These are phyloP conservation scores for Leccinum incarnatum DNA, from an alignment of 768 basidiomycete species.

Conservation along the genomic window DNA sequence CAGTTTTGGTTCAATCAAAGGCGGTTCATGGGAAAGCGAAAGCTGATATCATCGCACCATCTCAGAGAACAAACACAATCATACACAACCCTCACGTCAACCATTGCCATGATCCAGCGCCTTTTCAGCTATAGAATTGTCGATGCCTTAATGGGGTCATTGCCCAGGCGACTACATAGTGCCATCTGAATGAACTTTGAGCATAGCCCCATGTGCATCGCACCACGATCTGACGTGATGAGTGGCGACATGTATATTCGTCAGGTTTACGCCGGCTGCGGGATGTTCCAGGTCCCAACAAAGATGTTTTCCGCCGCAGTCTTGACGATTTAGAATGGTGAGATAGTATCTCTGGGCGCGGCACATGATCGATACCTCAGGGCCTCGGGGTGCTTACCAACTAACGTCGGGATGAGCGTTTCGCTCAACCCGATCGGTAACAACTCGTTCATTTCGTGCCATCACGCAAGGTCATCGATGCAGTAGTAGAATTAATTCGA, in stretches of 20 bases:
- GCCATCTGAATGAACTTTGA: background rate
- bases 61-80: background rate
- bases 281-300: background rate
- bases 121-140: background rate
- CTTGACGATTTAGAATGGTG: background rate
- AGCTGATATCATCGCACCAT: background rate
- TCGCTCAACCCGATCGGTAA: background rate
- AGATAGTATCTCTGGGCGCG: background rate
- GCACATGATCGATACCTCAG: background rate
- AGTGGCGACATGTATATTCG: background rate
- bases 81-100: background rate
- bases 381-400: background rate
- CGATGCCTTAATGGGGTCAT: background rate
- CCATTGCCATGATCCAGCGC: background rate
- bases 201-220: background rate
- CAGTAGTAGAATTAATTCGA: background rate
- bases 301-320: background rate
- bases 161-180: background rate
- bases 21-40: background rate
- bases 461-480: background rate
- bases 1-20: background rate
- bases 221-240: background rate
- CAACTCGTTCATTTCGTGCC: background rate
- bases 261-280: background rate
- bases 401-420: background rate